phyloP scores from a whole-genome alignment of 2,329 filamentous ascomycete species.

The Stagonosporopsis rhizophila region DNA sequence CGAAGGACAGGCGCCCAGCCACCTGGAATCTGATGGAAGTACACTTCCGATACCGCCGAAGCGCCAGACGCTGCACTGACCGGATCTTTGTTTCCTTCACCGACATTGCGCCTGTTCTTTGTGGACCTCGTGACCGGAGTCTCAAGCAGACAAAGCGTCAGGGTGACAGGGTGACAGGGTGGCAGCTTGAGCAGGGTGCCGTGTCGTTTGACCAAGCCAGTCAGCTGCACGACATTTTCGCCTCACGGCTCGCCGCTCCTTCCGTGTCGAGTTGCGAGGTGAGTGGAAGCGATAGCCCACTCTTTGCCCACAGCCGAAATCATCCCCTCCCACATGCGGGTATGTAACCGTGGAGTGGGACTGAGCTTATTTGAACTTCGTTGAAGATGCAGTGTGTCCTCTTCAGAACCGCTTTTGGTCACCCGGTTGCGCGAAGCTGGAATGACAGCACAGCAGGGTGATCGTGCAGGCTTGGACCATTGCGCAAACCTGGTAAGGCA shows the following conservation, averaged over 20 bases:
- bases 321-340: slow-evolving; percentile 33
- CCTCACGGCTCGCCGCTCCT: slow-evolving; percentile 31
- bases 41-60: slow-evolving; percentile 6
- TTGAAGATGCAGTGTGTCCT: slow-evolving; percentile 14
- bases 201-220: slow-evolving; percentile 17
- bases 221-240: slow-evolving; percentile 36
- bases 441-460: slow-evolving; percentile 11
- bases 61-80: slow-evolving; percentile 14
- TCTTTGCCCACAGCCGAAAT: slow-evolving; percentile 31
- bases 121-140: slow-evolving; percentile 19
- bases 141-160: slow-evolving; percentile 23
- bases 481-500: slow-evolving; percentile 6
- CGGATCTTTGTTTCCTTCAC: slow-evolving; percentile 11
- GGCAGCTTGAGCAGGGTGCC: slow-evolving; percentile 17
- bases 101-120: slow-evolving; percentile 14
- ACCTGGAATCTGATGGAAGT: slow-evolving; percentile 12
- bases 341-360: slow-evolving; percentile 39
- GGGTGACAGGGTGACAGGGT: background rate
- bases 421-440: background rate
- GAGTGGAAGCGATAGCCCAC: slow-evolving; percentile 32
- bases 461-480: slow-evolving; percentile 11
- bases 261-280: slow-evolving; percentile 25
- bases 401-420: slow-evolving; percentile 4
- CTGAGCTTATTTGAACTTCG: slow-evolving; percentile 43
- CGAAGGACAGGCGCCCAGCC: slow-evolving; percentile 18